phyloP scores from a whole-genome alignment of 768 basidiomycete genomes.

The Trametes gibbosa region DNA sequence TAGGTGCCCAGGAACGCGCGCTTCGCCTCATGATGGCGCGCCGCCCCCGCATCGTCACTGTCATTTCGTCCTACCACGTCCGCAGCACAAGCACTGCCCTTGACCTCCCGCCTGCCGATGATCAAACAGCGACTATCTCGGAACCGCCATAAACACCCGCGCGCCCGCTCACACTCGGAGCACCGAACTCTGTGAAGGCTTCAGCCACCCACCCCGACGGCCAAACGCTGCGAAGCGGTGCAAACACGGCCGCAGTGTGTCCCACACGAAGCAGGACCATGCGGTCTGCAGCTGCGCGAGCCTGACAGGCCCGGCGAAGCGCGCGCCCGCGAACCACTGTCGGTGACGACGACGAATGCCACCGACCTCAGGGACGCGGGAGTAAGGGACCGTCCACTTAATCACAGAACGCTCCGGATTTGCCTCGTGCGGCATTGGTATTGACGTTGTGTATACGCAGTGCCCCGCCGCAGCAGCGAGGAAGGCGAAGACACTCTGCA shows the following conservation, averaged over 20 bases:
- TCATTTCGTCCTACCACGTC: neutral
- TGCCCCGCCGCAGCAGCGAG: neutral
- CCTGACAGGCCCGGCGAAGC: neutral
- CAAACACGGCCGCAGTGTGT: neutral
- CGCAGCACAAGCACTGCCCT: neutral
- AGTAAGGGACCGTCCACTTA: neutral
- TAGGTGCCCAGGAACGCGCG: neutral
- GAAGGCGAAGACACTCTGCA: neutral
- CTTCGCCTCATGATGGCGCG: neutral
- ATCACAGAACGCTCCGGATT: neutral
- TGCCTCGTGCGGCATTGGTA: neutral
- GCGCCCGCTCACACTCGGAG: neutral
- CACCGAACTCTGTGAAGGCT: neutral
- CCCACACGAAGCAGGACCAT: constrained; percentile 3
- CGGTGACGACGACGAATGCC: neutral
- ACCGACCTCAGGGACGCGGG: neutral
- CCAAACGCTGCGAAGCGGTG: neutral
- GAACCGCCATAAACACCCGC: neutral
- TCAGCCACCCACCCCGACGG: neutral
- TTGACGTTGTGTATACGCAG: neutral
- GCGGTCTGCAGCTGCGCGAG: constrained; percentile 2
- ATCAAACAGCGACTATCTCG: neutral
- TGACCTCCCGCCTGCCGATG: neutral
- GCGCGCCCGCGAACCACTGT: neutral
- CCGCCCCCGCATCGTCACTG: neutral